Evolutionary conservation across 306 rosid species (phyloP).

Genomic region (Trifolium pratense): DNA sequence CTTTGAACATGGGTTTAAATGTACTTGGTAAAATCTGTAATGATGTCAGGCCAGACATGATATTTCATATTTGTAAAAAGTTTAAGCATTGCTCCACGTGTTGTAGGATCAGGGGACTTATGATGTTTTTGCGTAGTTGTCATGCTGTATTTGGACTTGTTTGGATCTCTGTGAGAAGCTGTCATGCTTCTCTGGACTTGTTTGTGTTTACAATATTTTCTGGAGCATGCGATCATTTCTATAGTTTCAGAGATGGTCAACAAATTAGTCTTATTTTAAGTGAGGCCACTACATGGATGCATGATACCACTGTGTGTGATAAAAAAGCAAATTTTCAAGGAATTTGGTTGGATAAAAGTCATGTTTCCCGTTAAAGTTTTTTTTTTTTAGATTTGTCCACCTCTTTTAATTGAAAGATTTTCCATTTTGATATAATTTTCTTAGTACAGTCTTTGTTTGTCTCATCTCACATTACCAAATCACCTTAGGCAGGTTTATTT

Average conservation of each 20-base stretch:
- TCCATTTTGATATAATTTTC: neutral
- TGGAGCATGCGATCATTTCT: neutral
- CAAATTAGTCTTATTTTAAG: neutral
- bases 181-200: neutral
- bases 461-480: neutral
- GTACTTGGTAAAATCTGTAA: neutral
- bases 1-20: neutral
- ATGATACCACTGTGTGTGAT: neutral
- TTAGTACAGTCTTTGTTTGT: too few species aligned
- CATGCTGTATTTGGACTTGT: too few species aligned
- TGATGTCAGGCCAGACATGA: neutral
- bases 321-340: too few species aligned
- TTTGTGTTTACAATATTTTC: neutral
- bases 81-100: neutral
- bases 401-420: neutral
- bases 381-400: neutral
- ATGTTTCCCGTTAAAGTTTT: too few species aligned
- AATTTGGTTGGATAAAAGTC: neutral
- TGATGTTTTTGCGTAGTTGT: neutral
- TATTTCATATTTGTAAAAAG: neutral
- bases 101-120: neutral
- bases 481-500: slow-evolving; percentile 11
- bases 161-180: neutral
- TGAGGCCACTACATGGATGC: neutral
- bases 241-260: neutral